These are phyloP conservation scores for Arachis stenosperma DNA, from an alignment of 306 rosid species.

Conservation along the genomic window DNA sequence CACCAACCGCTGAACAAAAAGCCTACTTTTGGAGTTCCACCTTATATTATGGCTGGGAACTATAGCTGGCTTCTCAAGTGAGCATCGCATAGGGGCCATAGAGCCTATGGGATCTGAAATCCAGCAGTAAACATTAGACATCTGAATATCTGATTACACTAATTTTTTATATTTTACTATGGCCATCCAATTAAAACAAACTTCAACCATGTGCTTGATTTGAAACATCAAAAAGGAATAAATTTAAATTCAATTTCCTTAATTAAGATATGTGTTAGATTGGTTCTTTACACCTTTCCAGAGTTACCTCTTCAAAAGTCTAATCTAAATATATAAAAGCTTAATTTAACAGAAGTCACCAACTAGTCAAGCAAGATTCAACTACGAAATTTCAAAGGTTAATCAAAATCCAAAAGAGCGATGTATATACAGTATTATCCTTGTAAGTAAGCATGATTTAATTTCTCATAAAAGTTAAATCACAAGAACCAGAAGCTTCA, in stretches of 20 bases:
- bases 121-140: constrained; percentile 34
- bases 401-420: constrained; percentile 8
- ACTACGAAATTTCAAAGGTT: constrained; percentile 13
- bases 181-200: constrained; percentile 16
- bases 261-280: not conserved
- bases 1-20: constrained; percentile 52
- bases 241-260: not conserved
- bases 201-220: constrained; percentile 16
- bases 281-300: not conserved
- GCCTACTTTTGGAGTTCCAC: constrained; percentile 41
- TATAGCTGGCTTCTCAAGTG: constrained; percentile 60
- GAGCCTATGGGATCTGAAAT: constrained; percentile 64
- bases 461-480: constrained; percentile 2
- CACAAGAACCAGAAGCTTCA: constrained; percentile 27
- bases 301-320: constrained; percentile 8
- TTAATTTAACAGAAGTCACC: not conserved
- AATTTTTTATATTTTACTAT: constrained; percentile 12
- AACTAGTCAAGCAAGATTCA: constrained; percentile 16
- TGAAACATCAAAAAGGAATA: constrained; percentile 9
- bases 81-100: constrained; percentile 56
- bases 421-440: not conserved
- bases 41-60: constrained; percentile 49
- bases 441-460: not conserved
- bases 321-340: not conserved
- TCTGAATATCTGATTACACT: constrained; percentile 10